A percentile compares a stretch with the other conserved stretches of the same genome.
Evolutionary conservation across 257 asterid genomes (phyloP).

Genomic region (Solanum virginianum): DNA sequence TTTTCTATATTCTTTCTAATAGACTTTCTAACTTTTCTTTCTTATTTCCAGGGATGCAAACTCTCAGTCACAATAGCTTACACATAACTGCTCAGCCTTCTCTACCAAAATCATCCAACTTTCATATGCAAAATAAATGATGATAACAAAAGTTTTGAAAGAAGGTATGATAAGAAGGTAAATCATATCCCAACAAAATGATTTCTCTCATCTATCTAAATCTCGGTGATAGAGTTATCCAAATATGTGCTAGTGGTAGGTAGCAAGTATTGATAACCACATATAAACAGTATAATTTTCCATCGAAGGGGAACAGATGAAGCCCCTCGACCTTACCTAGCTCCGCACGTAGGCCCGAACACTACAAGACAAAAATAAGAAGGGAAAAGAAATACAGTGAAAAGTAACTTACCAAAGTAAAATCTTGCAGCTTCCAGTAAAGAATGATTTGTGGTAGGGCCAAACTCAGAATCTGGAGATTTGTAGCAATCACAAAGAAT

Average conservation of each 20-base stretch:
- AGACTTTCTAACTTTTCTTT: background rate
- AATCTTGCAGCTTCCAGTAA: constrained; percentile 32
- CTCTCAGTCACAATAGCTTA: background rate
- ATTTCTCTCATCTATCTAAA: background rate
- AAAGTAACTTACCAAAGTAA: background rate
- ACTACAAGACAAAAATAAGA: background rate
- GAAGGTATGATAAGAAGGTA: background rate
- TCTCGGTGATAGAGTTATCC: background rate
- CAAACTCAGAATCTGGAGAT: constrained; percentile 30
- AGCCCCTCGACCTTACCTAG: background rate
- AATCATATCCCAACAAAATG: background rate
- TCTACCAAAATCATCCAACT: background rate
- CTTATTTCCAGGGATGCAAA: background rate
- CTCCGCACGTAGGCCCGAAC: background rate
- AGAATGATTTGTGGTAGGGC: constrained; percentile 29
- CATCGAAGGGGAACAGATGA: background rate
- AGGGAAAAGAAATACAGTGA: background rate
- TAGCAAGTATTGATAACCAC: background rate
- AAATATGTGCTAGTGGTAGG: background rate
- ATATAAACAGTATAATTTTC: too few species aligned
- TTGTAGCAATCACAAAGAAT: constrained; percentile 47
- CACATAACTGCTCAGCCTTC: background rate
- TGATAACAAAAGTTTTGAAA: background rate
- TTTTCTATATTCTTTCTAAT: background rate
- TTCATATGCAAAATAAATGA: background rate